These are phyloP conservation scores for Boletus sp. DNA, from an alignment of 1,284 basidiomycete genomes.

Conservation along the genomic window DNA sequence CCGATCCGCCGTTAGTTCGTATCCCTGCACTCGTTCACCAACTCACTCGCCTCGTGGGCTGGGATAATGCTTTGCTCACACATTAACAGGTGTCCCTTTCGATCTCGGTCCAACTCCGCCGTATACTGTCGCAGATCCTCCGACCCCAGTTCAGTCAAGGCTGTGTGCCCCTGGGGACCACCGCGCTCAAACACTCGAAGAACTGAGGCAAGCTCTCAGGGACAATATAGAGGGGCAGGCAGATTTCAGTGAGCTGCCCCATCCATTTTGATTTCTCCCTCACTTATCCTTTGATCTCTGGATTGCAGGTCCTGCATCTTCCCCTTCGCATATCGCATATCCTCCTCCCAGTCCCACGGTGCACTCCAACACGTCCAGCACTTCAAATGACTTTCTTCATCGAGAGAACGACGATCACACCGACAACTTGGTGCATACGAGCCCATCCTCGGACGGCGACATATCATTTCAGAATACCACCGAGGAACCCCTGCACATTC, in stretches of 20 bases:
- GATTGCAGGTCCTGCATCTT: not conserved
- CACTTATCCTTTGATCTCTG: not conserved
- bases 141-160: not conserved
- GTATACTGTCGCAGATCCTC: conserved; percentile 19
- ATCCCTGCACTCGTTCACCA: not conserved
- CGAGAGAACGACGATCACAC: not conserved
- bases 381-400: conserved; percentile 5
- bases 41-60: not conserved
- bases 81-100: conserved; percentile 5
- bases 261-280: not conserved
- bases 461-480: conserved; percentile 5
- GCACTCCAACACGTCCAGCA: conserved; percentile 15
- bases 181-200: conserved; percentile 40
- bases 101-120: conserved; percentile 30
- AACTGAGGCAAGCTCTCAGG: conserved; percentile 38
- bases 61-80: not conserved
- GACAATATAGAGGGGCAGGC: conserved; percentile 19
- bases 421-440: not conserved
- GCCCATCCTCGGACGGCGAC: not conserved
- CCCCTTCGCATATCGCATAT: not conserved
- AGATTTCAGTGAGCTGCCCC: not conserved
- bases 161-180: conserved; percentile 8
- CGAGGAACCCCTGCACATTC: conserved; percentile 18
- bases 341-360: not conserved
- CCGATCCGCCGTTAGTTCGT: conserved; percentile 4